Evolutionary conservation across 108 stramenopile genomes (phyloP), one percentile per base, ranked within the genome.

Genomic region (Tribonema minus): DNA sequence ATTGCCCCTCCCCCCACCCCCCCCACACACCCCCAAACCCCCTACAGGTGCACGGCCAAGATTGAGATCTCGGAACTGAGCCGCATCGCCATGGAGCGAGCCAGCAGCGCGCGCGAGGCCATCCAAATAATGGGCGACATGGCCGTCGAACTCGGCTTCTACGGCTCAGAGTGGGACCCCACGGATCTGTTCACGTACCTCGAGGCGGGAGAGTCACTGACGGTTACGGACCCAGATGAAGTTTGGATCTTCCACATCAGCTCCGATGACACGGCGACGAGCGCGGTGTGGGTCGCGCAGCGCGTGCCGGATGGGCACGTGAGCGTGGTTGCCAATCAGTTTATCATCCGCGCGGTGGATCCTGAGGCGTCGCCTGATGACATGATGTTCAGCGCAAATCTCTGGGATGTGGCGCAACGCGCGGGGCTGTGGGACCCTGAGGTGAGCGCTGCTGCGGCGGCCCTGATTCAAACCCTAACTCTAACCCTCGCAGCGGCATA

Each of bases 231-330:
- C 68, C 62, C 87, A 26, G 39, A 82, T 0, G 91, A 92, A 61
- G 91, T 84, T 1, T 93, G 91, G 91, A 83, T 93, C 1, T 91
- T 93, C 79, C 92, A 93, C 70, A 85, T 93, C 35, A 63, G 90
- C 23, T 87, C 91, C 26, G 92, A 93, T 79, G 88, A 90, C 34
- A 91, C 92, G 20, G 89, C 89, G 6, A 72, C 67, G 36, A 84
- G 84, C 20, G 91, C 91, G 7, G 86, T 93, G 62, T 93, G 92
- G 92, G 90, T 82, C 2, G 92, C 92, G n/a, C 91, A 91, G 76
- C 67, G 84, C 32, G 84, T 93, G 54, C 91, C 91, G 15, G 81
- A 84, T 33, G 82, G 86, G 58, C 76, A 88, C 65, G 74, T 93
- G 64, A 88, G 91, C 6, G 90, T 90, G 5, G 81, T 92, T 37